A percentile compares a stretch with the other conserved stretches of the same genome.
Conservation (phyloP, 2,329 filamentous ascomycete species). For the Macrophomina tecta region DNA sequence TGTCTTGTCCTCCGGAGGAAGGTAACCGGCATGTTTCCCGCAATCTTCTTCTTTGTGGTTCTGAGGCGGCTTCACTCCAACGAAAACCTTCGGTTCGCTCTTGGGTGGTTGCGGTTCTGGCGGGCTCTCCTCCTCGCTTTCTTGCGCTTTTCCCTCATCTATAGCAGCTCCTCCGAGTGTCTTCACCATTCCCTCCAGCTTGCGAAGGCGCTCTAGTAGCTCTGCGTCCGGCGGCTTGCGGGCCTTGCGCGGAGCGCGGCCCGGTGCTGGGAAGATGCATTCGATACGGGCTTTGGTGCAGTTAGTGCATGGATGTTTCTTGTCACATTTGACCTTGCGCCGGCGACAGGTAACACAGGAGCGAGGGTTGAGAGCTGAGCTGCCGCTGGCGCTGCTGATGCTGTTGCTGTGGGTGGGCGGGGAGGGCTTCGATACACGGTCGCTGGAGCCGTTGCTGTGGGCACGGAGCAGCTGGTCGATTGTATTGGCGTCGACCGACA, state of each 20-base stretch:
- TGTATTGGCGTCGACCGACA: constrained; percentile 10
- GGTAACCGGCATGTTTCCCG: constrained; percentile 15
- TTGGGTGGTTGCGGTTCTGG: background rate
- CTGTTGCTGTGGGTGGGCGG: constrained; percentile 21
- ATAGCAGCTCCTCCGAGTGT: constrained; percentile 51
- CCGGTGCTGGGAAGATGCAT: constrained; percentile 77
- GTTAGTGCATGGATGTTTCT: constrained; percentile 77
- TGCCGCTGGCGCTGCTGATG: constrained; percentile 24
- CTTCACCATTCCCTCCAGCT: constrained; percentile 77
- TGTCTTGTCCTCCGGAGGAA: constrained; percentile 35
- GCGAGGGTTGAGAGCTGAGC: constrained; percentile 40
- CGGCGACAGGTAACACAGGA: constrained; percentile 61
- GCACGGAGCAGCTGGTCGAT: constrained; percentile 22
- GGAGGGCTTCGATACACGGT: constrained; percentile 19
- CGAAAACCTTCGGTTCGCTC: background rate
- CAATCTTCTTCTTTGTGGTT: constrained; percentile 36
- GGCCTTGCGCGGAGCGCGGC: constrained; percentile 71
- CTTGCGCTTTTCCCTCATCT: constrained; percentile 41
- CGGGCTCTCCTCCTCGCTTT: constrained; percentile 34
- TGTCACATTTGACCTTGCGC: constrained; percentile 78
- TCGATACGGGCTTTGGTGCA: constrained; percentile 73
- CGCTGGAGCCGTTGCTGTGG: constrained; percentile 26
- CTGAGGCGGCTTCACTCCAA: background rate
- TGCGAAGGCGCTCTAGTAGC: constrained; percentile 72
- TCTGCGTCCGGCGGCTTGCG: constrained; percentile 73